Percentiles rank a stretch among this genome's conserved stretches.
Conservation (phyloP, 2,329 filamentous ascomycete species). For the Sclerotinia spermophila region DNA sequence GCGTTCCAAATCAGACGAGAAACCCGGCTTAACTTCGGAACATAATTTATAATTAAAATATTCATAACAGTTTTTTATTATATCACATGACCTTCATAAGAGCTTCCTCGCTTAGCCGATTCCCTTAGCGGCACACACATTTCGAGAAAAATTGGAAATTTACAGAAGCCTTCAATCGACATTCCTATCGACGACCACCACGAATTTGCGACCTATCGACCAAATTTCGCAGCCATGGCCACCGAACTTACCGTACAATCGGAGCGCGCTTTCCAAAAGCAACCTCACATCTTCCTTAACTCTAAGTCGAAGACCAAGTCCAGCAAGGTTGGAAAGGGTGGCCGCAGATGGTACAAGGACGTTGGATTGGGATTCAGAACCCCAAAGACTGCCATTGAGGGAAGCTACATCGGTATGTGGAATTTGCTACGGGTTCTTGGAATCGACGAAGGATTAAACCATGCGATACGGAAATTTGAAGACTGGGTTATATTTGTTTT, state of each 20-base stretch:
- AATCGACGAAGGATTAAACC: background rate
- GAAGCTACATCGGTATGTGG: constrained; percentile 94
- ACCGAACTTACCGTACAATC: constrained; percentile 99
- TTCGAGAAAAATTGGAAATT: constrained; percentile 23
- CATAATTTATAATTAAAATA: background rate
- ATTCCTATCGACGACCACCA: constrained; percentile 23
- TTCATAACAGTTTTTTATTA: background rate
- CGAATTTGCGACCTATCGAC: constrained; percentile 35
- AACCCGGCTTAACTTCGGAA: constrained; percentile 7
- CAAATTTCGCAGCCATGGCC: constrained; percentile 61
- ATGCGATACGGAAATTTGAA: background rate
- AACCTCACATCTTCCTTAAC: constrained; percentile 99
- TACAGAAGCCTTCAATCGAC: constrained; percentile 22
- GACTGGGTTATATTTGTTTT: background rate
- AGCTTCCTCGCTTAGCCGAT: constrained; percentile 17
- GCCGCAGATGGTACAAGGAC: constrained; percentile 98
- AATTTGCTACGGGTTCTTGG: constrained; percentile 5
- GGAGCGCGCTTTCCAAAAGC: constrained; percentile 99
- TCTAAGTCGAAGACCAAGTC: constrained; percentile 86
- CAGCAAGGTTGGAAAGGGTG: constrained; percentile 79
- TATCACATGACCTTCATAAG: constrained; percentile 20
- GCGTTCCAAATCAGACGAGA: constrained; percentile 2
- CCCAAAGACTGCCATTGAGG: constrained; percentile 97
- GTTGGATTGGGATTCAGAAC: constrained; percentile 99
- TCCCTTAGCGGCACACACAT: constrained; percentile 24